Evolutionary conservation across 2,329 filamentous ascomycete genomes (phyloP).

Genomic region (Calycina marina): DNA sequence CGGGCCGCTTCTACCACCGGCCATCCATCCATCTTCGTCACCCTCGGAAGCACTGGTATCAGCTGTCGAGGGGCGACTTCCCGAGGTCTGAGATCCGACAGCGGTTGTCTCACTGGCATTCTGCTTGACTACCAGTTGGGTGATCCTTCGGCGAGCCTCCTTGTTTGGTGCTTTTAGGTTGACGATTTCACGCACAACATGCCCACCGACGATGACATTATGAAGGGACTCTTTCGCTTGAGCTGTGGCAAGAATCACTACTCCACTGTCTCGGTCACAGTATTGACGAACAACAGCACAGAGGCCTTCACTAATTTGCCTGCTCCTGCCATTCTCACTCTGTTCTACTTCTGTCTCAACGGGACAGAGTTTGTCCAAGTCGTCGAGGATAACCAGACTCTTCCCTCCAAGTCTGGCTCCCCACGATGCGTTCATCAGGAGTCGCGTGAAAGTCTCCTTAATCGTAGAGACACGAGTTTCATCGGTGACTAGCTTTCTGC

Average conservation of each 20-base stretch:
- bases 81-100: slow-evolving; percentile 25
- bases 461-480: slow-evolving; percentile 81
- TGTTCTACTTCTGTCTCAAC: slow-evolving; percentile 90
- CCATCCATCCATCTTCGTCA: slow-evolving; percentile 58
- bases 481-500: slow-evolving; percentile 75
- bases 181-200: slow-evolving; percentile 84
- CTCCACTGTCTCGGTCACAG: slow-evolving; percentile 62
- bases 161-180: slow-evolving; percentile 85
- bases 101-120: slow-evolving; percentile 30
- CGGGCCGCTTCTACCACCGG: slow-evolving; percentile 38
- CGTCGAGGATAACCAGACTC: slow-evolving; percentile 76
- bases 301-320: slow-evolving; percentile 82
- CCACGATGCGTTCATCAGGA: slow-evolving; percentile 88
- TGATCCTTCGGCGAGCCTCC: slow-evolving; percentile 67
- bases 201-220: slow-evolving; percentile 77
- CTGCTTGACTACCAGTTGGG: slow-evolving; percentile 61
- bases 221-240: slow-evolving; percentile 89
- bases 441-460: slow-evolving; percentile 69
- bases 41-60: slow-evolving; percentile 37
- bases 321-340: slow-evolving; percentile 81
- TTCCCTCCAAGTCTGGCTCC: slow-evolving; percentile 74
- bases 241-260: slow-evolving; percentile 80
- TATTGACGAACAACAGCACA: slow-evolving; percentile 73
- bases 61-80: slow-evolving; percentile 37
- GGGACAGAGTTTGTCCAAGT: slow-evolving; percentile 84